These are phyloP conservation scores for Antitrichia curtipendula DNA, from an alignment of 225 moss, liverwort and hornwort genomes.

Conservation along the genomic window DNA sequence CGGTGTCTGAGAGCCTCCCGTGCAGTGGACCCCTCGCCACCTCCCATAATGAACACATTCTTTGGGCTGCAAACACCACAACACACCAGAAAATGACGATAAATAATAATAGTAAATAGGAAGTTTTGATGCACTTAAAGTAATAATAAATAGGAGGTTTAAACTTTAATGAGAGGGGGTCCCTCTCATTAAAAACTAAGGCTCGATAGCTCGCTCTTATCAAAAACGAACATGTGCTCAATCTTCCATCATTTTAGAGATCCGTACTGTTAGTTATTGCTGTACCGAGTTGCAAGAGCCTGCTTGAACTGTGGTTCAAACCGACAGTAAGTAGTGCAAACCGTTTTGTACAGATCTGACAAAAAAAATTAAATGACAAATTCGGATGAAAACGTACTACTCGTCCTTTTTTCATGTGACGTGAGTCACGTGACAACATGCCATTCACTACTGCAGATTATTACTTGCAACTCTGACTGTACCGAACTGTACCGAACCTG, in stretches of 20 bases:
- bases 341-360: background rate
- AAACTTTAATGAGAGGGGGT: too few relatives aligned
- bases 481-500: background rate
- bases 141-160: too few relatives aligned
- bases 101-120: background rate
- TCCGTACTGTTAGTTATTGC: background rate
- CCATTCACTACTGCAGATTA: background rate
- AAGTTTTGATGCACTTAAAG: background rate
- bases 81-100: background rate
- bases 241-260: background rate
- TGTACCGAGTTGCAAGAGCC: background rate
- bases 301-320: background rate
- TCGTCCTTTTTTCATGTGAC: background rate
- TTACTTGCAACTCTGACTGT: background rate
- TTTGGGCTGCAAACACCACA: slow-evolving; percentile 46
- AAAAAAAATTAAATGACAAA: background rate
- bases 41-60: slow-evolving; percentile 90
- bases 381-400: background rate
- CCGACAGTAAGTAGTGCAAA: background rate
- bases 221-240: background rate
- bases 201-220: background rate
- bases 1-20: slow-evolving; percentile 67
- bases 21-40: slow-evolving; percentile 99
- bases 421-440: background rate
- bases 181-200: background rate